Conservation (phyloP, 2,329 filamentous ascomycete genomes). For the Neoarthrinium moseri region DNA sequence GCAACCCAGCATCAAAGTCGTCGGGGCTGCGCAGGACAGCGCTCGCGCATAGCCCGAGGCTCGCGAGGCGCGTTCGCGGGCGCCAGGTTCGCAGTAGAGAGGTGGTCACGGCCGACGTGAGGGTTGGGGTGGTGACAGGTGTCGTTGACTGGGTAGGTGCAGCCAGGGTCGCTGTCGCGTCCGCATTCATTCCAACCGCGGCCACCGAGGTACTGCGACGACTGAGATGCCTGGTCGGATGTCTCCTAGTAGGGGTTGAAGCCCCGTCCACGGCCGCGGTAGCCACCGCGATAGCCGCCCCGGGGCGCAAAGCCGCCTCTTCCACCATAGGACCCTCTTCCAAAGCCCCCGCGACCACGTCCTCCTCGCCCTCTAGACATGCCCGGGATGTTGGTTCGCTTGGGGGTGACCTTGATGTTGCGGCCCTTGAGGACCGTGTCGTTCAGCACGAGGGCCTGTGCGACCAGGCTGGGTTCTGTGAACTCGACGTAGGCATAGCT, state of each 20-base stretch:
- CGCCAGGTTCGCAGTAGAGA: not conserved
- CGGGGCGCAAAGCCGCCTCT: constrained; percentile 47
- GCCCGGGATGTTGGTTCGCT: constrained; percentile 94
- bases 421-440: constrained; percentile 94
- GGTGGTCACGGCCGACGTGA: not conserved
- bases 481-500: constrained; percentile 99
- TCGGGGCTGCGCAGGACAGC: not conserved
- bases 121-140: not conserved
- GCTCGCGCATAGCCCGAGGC: not conserved
- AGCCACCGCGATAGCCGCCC: constrained; percentile 61
- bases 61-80: not conserved
- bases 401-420: constrained; percentile 91
- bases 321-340: constrained; percentile 51
- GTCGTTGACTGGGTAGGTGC: no score
- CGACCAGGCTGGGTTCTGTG: constrained; percentile 87
- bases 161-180: no score
- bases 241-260: constrained; percentile 60
- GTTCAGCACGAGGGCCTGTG: constrained; percentile 90
- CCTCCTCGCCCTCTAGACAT: constrained; percentile 78
- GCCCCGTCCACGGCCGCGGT: constrained; percentile 56
- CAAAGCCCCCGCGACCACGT: constrained; percentile 47
- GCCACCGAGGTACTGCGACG: not conserved
- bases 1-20: not conserved
- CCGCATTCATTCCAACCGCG: no score
- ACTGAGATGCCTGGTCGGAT: constrained; percentile 9